Percentiles rank a stretch among this genome's conserved stretches.
phyloP scores from a whole-genome alignment of 352 stramenopile species.

The Phytophthora multivora region DNA sequence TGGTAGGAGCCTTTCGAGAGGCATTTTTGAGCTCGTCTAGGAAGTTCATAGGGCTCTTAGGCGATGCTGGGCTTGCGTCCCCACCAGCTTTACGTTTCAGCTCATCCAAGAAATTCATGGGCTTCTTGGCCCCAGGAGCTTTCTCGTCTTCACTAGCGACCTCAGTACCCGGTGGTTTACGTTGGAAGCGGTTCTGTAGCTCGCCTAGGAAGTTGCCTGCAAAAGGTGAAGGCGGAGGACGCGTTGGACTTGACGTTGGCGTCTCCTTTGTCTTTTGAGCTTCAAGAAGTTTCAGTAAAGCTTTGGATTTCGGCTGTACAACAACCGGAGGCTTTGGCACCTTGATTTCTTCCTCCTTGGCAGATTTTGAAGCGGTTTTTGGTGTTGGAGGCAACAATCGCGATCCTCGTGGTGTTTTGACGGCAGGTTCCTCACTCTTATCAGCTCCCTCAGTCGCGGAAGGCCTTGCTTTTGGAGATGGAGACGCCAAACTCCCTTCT shows the following conservation, averaged over 20 bases:
- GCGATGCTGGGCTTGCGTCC: not conserved
- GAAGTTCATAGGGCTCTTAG: constrained; percentile 33
- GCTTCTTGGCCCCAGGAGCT: not conserved
- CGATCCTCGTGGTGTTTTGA: constrained; percentile 11
- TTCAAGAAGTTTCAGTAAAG: constrained; percentile 52
- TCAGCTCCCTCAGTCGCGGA: not conserved
- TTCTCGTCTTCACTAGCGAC: not conserved
- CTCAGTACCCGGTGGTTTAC: constrained; percentile 4
- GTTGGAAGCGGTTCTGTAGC: constrained; percentile 40
- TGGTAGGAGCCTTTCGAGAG: constrained; percentile 9
- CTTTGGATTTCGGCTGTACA: constrained; percentile 56
- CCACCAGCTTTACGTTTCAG: constrained; percentile 39
- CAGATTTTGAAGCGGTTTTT: constrained; percentile 3
- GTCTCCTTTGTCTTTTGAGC: constrained; percentile 26
- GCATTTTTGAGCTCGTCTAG: constrained; percentile 57
- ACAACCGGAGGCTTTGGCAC: constrained; percentile 5
- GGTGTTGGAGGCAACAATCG: constrained; percentile 2
- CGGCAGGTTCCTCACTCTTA: not conserved
- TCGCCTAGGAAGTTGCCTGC: constrained; percentile 44
- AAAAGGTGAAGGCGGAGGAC: constrained; percentile 23
- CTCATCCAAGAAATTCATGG: constrained; percentile 55
- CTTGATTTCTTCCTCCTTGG: not conserved
- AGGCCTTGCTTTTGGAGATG: constrained; percentile 1
- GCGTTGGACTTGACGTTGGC: not conserved
- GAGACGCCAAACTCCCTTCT: constrained; percentile 2